A percentile compares a stretch with the other conserved stretches of the same genome.
phyloP scores from a whole-genome alignment of 768 basidiomycete genomes.

The Phallus indusiatus region DNA sequence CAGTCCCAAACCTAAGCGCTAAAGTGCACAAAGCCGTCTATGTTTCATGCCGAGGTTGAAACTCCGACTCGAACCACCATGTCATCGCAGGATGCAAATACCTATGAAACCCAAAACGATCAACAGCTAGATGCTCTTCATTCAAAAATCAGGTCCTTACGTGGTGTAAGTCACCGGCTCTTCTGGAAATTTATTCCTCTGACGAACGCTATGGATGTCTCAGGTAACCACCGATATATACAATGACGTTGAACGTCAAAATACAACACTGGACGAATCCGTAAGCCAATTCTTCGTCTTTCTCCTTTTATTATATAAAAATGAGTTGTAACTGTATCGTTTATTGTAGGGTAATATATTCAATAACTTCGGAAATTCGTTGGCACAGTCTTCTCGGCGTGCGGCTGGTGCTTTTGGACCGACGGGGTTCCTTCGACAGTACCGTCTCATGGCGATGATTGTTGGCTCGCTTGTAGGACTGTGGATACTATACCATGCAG shows the following conservation, averaged over 20 bases:
- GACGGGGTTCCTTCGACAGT: conserved; percentile 56
- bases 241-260: conserved; percentile 77
- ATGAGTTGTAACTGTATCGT: conserved; percentile 5
- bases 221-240: conserved; percentile 87
- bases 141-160: conserved; percentile 71
- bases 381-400: conserved; percentile 59
- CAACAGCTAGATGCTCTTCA: conserved; percentile 76
- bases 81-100: conserved; percentile 27
- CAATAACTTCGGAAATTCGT: conserved; percentile 48
- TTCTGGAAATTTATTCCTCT: neutral
- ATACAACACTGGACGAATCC: conserved; percentile 65
- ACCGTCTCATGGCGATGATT: conserved; percentile 54
- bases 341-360: conserved; percentile 51
- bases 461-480: conserved; percentile 45
- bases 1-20: no score
- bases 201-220: neutral
- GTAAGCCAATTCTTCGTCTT: conserved; percentile 30
- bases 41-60: neutral
- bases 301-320: neutral
- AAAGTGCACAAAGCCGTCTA: no score
- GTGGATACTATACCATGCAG: conserved; percentile 46
- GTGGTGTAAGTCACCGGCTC: conserved; percentile 59
- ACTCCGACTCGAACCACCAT: neutral
- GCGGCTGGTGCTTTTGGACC: conserved; percentile 68
- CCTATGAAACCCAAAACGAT: conserved; percentile 82